Conservation (phyloP, 441 rosid species). For the Biscutella auriculata region DNA sequence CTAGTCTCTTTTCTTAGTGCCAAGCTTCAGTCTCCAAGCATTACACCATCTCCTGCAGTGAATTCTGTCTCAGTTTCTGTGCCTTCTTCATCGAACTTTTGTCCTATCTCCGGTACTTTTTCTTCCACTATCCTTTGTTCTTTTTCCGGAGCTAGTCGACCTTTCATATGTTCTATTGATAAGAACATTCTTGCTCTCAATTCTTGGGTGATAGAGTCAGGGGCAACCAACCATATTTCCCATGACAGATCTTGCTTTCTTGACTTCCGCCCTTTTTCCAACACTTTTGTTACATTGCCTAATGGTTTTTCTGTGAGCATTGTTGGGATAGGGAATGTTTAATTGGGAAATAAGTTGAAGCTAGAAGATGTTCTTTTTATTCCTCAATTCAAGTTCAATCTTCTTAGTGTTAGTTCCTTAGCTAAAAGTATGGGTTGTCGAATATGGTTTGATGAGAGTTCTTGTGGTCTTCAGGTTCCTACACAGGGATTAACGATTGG, state of each 20-base stretch:
- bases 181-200: background rate
- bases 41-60: no score
- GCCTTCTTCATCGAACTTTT: no score
- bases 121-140: background rate
- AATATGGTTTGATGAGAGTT: background rate
- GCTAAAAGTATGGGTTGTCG: background rate
- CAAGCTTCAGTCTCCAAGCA: no score
- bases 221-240: background rate
- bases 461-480: background rate
- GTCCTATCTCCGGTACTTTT: background rate
- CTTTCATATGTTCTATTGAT: background rate
- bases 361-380: background rate
- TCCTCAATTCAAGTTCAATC: background rate
- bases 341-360: background rate
- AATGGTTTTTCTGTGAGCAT: background rate
- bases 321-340: background rate
- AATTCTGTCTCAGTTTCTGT: no score
- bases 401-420: background rate
- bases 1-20: no score
- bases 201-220: background rate
- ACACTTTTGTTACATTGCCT: background rate
- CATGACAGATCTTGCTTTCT: background rate
- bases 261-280: background rate
- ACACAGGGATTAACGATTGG: background rate
- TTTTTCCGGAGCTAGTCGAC: background rate